Evolutionary conservation across 768 basidiomycete genomes (phyloP), one percentile per base, ranked within the genome.

Genomic region (Rhodotorula taiwanensis): DNA sequence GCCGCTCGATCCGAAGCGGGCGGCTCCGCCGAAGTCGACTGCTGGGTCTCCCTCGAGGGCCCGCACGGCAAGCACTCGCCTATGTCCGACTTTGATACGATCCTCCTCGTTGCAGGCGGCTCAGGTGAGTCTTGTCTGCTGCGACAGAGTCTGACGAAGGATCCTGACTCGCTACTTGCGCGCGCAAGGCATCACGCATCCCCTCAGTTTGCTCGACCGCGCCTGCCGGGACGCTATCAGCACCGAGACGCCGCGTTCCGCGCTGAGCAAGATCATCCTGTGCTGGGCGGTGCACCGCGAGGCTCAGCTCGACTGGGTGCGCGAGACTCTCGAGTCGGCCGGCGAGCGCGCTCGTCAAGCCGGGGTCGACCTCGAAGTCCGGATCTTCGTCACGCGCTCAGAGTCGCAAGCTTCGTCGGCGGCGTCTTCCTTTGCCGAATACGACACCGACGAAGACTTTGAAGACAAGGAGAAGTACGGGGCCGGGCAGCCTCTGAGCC

Each of bases 101-200:
- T 69, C 15, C 60, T 69, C 1, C 62, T 64, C 43, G 15, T 69
- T 36, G 67, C 62, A 30, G 67, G 67, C 27, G 67, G 67, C 5
- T 55, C 60, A 0, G 62, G 62, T 58, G 10, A n/a, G 62, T 33
- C 54, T 4, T 18, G 3, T 36, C 18, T 23, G 21, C 15, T 30
- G 21, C 48, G n/a, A 39, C 4, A 25, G 27, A 25, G 8, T 34
- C 39, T 11, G 27, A 21, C 28, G 13, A 9, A 34, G 5, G 11
- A 31, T 6, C 8, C 28, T 20, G 34, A 36, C n/a, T n/a, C 6
- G 28, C 4, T 30, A 15, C 16, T 5, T 15, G 21, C 30, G 7
- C 55, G n/a, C n/a, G n/a, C n/a, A n/a, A 48, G 67, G 67, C 6
- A 61, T 69, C 55, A 69, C 67, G 9, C 67, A 69, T 39, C 55